Conservation (phyloP, 1,139 yeast genomes). For the Saccharomyces uvarum region DNA sequence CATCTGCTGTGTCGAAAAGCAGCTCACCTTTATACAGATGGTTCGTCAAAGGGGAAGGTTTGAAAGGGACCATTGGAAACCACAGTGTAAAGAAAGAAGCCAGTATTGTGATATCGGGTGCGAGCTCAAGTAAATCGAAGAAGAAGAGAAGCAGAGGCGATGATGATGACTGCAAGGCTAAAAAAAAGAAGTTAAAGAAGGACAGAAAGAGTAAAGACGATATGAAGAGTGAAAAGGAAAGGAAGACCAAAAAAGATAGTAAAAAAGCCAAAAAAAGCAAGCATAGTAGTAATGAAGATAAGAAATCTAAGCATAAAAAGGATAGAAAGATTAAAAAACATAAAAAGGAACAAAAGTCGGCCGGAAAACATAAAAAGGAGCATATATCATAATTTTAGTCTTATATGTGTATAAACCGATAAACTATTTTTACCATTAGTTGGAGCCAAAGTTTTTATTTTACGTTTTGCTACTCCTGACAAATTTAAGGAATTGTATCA, state of each 20-base stretch:
- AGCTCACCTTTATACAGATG: slow-evolving; percentile 54
- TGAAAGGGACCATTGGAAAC: slow-evolving; percentile 65
- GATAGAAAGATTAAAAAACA: slow-evolving; percentile 18
- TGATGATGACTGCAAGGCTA: slow-evolving; percentile 13
- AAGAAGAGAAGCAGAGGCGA: slow-evolving; percentile 16
- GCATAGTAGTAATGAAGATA: slow-evolving; percentile 23
- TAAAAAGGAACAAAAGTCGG: slow-evolving; percentile 14
- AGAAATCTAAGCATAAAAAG: slow-evolving; percentile 20
- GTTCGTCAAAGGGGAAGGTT: slow-evolving; percentile 80
- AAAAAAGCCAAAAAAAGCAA: slow-evolving; percentile 24
- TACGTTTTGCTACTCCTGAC: neutral
- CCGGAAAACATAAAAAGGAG: neutral
- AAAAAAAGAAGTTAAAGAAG: slow-evolving; percentile 12
- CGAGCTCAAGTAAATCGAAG: slow-evolving; percentile 7
- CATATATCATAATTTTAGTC: neutral
- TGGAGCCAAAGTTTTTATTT: neutral
- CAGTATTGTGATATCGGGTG: slow-evolving; percentile 7
- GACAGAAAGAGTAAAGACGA: slow-evolving; percentile 15
- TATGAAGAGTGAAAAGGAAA: slow-evolving; percentile 16
- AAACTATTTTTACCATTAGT: neutral
- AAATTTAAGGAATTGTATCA: neutral
- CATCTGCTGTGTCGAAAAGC: slow-evolving; percentile 43
- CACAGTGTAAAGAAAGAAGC: slow-evolving; percentile 16
- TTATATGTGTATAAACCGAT: neutral
- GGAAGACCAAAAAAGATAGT: slow-evolving; percentile 21